Percentiles rank a stretch among this genome's conserved stretches.
These are phyloP conservation scores for Boletus patriciae DNA, from an alignment of 768 basidiomycete genomes.

Conservation along the genomic window DNA sequence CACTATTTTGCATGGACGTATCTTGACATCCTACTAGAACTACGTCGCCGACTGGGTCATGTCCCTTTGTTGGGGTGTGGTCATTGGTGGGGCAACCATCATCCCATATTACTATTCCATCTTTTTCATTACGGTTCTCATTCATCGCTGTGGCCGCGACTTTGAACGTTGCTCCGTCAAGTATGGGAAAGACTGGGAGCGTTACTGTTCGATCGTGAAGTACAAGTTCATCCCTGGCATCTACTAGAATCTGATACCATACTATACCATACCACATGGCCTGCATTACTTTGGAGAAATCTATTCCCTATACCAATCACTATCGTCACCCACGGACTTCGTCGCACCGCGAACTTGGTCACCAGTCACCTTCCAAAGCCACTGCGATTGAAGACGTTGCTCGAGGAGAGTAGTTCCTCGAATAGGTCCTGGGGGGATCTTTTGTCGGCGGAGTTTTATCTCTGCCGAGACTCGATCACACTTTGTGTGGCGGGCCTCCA, in stretches of 20 bases:
- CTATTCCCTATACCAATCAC: not conserved
- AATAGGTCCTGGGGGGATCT: conserved; percentile 62
- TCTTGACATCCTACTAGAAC: conserved; percentile 50
- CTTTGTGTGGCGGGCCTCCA: too few species aligned
- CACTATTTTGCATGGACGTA: not conserved
- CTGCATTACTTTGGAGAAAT: not conserved
- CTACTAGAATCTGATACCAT: conserved; percentile 51
- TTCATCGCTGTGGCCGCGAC: conserved; percentile 90
- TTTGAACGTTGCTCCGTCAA: conserved; percentile 92
- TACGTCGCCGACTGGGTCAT: conserved; percentile 93
- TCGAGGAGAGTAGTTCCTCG: conserved; percentile 80
- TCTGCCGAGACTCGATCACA: too few species aligned
- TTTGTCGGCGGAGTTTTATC: too few species aligned
- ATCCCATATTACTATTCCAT: conserved; percentile 97
- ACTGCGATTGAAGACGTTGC: conserved; percentile 87
- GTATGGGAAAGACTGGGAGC: conserved; percentile 95
- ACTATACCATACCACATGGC: conserved; percentile 7
- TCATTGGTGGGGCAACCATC: conserved; percentile 69
- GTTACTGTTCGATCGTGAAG: conserved; percentile 82
- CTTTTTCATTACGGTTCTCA: conserved; percentile 92
- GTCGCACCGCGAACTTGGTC: too few species aligned
- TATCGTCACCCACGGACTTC: too few species aligned
- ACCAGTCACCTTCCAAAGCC: too few species aligned
- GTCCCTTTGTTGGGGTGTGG: conserved; percentile 81
- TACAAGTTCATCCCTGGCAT: conserved; percentile 91